Evolutionary conservation across 2,329 filamentous ascomycete genomes (phyloP).

Genomic region (Aspergillus fumigatus): DNA sequence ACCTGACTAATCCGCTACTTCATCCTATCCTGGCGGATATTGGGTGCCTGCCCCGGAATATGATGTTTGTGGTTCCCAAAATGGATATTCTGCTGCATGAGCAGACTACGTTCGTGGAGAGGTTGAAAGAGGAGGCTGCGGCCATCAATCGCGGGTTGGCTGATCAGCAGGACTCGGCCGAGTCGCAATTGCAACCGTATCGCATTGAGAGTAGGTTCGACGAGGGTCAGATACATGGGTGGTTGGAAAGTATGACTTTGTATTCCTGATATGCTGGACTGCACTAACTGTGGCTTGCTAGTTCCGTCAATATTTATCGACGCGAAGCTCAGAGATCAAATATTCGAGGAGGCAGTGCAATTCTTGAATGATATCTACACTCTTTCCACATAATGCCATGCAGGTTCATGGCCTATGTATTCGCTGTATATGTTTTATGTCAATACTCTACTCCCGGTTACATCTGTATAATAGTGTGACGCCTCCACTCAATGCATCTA

Average conservation of each 20-base stretch:
- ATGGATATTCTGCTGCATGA: constrained; percentile 8
- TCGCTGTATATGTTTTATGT: not conserved
- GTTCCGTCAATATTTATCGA: not conserved
- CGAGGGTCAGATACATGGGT: not conserved
- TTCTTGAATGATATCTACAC: not conserved
- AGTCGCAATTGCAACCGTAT: not conserved
- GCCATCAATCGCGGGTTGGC: not conserved
- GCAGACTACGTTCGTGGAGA: constrained; percentile 1
- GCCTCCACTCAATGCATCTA: not conserved
- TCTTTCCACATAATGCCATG: not conserved
- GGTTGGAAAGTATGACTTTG: not conserved
- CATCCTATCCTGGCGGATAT: constrained; percentile 8
- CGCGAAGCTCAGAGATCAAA: not conserved
- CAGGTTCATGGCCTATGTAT: not conserved
- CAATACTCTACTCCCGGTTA: not conserved
- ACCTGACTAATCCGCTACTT: constrained; percentile 4
- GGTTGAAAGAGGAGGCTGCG: constrained; percentile 6
- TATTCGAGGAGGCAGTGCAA: not conserved
- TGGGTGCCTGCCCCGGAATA: constrained; percentile 5
- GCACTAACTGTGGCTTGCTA: not conserved
- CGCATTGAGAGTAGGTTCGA: not conserved
- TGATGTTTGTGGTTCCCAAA: constrained; percentile 5
- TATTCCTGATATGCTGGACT: not conserved
- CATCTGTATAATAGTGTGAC: not conserved
- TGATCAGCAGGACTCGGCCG: not conserved